Evolutionary conservation across 345 rosid species (phyloP), one percentile per base, ranked within the genome.

Genomic region (Hibiscus syriacus): DNA sequence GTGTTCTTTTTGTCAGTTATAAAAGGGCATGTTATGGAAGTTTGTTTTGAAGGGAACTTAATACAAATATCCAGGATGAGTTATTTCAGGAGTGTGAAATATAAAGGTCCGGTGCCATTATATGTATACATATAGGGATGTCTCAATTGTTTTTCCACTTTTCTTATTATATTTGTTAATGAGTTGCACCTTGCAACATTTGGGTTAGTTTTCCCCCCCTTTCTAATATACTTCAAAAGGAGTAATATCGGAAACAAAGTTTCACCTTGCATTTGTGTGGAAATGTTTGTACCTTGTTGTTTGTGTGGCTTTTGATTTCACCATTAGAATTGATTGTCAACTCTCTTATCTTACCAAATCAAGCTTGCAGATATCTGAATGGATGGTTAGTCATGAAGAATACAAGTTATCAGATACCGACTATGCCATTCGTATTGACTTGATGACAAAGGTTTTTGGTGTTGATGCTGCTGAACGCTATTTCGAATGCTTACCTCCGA

Each of bases 361-460:
- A 52, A 57, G 68, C 45, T 73, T 66, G 81, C 81, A 92, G 92
- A 74, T 92, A 74, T 82, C 92, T 23, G 98, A 92, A 75, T 93
- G 96, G 96, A 88, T 92, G 90, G 84, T 83, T 76, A 64, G 80
- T 4, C 67, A 77, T 78, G 78, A 84, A 56, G 89, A 85, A 66
- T 76, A 69, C 27, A 81, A 85, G 72, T 69, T 86, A 72, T 85
- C 79, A 14, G 89, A 89, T 72, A 68, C 82, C 34, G 99, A 94
- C 71, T 86, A 82, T 67, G 95, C 96, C 0, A 54, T 72, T 1
- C 84, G 90, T 11, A 89, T 91, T 14, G 95, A 89, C 73, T 76
- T 94, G 76, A 91, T 86, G 88, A 78, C 88, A 0, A 91, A 89
- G 80, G 97, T 91, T 54, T 91, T 89, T 57, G 97, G 99, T 7